Percentiles rank a stretch among this genome's conserved stretches.
Evolutionary conservation across 1,139 yeast species (phyloP).

Genomic region (Candida smagusa): DNA sequence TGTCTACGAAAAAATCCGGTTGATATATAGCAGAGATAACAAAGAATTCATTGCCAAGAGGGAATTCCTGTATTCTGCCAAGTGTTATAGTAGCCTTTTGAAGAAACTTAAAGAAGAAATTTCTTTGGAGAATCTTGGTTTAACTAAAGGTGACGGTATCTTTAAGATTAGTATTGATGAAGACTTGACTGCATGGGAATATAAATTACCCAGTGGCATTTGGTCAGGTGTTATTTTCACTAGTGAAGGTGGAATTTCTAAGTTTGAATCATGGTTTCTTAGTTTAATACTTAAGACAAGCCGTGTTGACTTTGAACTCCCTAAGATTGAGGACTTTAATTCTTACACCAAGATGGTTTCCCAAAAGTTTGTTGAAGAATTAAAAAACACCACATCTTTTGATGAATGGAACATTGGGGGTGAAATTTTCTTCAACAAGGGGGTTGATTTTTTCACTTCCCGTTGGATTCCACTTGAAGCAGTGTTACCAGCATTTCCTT

Average conservation of each 20-base stretch:
- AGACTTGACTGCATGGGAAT: constrained; percentile 9
- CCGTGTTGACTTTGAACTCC: constrained; percentile 8
- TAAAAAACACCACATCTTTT: constrained; percentile 45
- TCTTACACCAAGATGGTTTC: constrained; percentile 18
- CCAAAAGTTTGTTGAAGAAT: constrained; percentile 33
- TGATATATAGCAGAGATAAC: constrained; percentile 28
- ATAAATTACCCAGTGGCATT: constrained; percentile 8
- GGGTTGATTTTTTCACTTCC: constrained; percentile 46
- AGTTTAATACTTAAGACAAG: constrained; percentile 23
- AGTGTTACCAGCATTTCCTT: constrained; percentile 63
- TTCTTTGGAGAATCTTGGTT: no score
- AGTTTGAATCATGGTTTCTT: constrained; percentile 36
- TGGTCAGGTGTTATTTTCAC: constrained; percentile 30
- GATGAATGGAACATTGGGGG: constrained; percentile 54
- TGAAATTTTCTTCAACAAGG: constrained; percentile 34
- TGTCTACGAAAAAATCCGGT: constrained; percentile 31
- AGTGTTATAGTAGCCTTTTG: not conserved
- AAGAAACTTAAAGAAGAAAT: constrained; percentile 1
- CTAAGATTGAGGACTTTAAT: constrained; percentile 3
- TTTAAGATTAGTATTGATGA: constrained; percentile 5
- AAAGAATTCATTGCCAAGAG: constrained; percentile 9
- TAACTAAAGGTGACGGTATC: not conserved
- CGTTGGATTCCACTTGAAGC: constrained; percentile 49
- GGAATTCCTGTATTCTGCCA: constrained; percentile 8
- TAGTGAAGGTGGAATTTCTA: constrained; percentile 16